Base-by-base conservation (phyloP, 495 filamentous ascomycete species). In the Annulohypoxylon stygium region DNA sequence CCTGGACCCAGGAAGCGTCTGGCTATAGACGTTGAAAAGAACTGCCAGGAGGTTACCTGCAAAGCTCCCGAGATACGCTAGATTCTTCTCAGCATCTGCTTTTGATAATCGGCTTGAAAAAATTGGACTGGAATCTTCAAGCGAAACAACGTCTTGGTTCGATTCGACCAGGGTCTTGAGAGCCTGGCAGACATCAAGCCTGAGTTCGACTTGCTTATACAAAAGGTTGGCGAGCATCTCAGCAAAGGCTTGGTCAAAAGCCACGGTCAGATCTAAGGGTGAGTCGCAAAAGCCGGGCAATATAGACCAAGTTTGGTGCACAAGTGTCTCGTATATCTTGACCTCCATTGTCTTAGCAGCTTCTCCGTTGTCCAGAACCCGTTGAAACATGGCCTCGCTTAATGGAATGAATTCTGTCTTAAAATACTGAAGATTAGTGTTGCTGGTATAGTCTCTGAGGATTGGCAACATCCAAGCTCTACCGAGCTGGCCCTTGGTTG, bases 241-340 rank as follows among this genome's bases (percentile, higher is more conserved):
- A 0, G 95, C 96, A 76, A 98, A 97, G n/a, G 73, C 70, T 78
- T 97, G 93, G 71, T 98, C 93, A 77, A 98, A 93, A 11, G 90
- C 85, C 75, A 90, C 85, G 8, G 79, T 78, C 20, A 98, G 76
- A 79, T 98, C 96, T 43, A 96, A 81, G 3, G 96, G 95, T 57
- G 97, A 82, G 78, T 97, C 92, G 78, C 96, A 98, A 80, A 97
- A 99, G 34, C 96, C 96, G 0, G 97, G 94, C n/a, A 99, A 86
- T 58, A 93, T 88, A 18, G 92, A 91, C 96, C 97, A 99, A 20
- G 96, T 95, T 77, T 99, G 96, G 60, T 97, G 92, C 1, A 99
- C 93, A 0, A 99, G 79, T 0, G 96, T 98, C 81, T 99, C 96
- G 81, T 95, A 98, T 67, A 99, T 97, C 85, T 99, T 99, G 75